phyloP scores from a whole-genome alignment of 441 rosid genomes.

The Capsella rubella region DNA sequence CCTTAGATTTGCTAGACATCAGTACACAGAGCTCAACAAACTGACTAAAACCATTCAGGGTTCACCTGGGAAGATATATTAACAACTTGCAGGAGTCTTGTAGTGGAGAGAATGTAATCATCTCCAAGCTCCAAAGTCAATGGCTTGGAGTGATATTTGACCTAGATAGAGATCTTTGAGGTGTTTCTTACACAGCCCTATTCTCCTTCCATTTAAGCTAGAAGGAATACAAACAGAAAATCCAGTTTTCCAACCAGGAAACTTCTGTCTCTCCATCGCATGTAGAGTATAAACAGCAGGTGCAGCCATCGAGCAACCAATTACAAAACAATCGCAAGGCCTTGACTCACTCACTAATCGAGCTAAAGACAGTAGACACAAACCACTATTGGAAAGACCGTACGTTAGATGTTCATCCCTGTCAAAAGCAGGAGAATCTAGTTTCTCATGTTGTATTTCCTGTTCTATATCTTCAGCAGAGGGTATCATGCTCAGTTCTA shows the following conservation, averaged over 20 bases:
- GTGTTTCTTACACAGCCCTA: conserved; percentile 82
- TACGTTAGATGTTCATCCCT: conserved; percentile 70
- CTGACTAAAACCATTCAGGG: conserved; percentile 31
- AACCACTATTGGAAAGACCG: conserved; percentile 70
- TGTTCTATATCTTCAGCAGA: conserved; percentile 61
- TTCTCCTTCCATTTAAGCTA: conserved; percentile 76
- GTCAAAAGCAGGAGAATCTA: conserved; percentile 51
- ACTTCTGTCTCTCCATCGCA: conserved; percentile 94
- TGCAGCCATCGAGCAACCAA: conserved; percentile 74
- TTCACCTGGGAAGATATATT: conserved; percentile 7
- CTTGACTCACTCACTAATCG: conserved; percentile 75
- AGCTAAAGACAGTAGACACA: conserved; percentile 74
- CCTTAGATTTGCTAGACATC: conserved; percentile 17
- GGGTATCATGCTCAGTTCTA: conserved; percentile 66
- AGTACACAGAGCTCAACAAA: conserved; percentile 8
- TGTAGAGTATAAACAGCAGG: conserved; percentile 78
- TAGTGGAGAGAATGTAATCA: conserved; percentile 36
- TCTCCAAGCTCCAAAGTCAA: conserved; percentile 83
- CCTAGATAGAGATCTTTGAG: conserved; percentile 74
- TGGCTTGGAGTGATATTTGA: conserved; percentile 80
- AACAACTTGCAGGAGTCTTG: conserved; percentile 28
- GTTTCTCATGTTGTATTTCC: conserved; percentile 50
- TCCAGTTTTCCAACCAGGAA: conserved; percentile 97
- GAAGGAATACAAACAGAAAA: conserved; percentile 86
- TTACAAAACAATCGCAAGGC: conserved; percentile 80